Percentiles rank a stretch among this genome's conserved stretches.
These are phyloP conservation scores for Neofusicoccum laricinum DNA, from an alignment of 2,329 filamentous ascomycete species.

Conservation along the genomic window DNA sequence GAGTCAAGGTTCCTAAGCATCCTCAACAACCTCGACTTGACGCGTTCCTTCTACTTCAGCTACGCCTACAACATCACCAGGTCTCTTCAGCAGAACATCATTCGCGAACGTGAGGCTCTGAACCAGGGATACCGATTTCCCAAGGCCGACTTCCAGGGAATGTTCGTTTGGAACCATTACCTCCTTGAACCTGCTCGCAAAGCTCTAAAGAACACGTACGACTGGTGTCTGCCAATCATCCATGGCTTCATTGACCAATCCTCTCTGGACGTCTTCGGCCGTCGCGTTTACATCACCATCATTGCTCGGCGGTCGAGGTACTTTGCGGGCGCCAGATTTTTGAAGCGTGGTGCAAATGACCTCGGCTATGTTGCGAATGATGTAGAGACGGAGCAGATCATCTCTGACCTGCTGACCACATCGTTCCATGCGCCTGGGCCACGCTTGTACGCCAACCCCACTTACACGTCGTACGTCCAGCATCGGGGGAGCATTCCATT, in stretches of 20 bases:
- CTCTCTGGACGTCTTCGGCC: slow-evolving; percentile 70
- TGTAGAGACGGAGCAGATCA: slow-evolving; percentile 97
- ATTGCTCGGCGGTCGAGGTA: slow-evolving; percentile 89
- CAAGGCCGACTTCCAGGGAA: slow-evolving; percentile 73
- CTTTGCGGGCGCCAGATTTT: slow-evolving; percentile 89
- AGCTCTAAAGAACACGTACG: slow-evolving; percentile 75
- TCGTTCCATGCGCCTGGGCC: slow-evolving; percentile 92
- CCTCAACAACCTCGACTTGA: slow-evolving; percentile 85
- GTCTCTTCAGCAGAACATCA: slow-evolving; percentile 89
- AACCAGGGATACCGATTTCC: slow-evolving; percentile 61
- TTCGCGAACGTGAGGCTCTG: slow-evolving; percentile 70
- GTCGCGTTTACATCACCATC: slow-evolving; percentile 86
- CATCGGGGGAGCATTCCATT: slow-evolving; percentile 95
- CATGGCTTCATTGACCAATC: slow-evolving; percentile 96
- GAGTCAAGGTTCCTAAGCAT: slow-evolving; percentile 87
- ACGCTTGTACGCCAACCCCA: slow-evolving; percentile 79
- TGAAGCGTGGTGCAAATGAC: slow-evolving; percentile 94
- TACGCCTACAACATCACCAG: slow-evolving; percentile 96
- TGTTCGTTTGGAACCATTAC: slow-evolving; percentile 98
- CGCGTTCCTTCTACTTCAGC: slow-evolving; percentile 94
- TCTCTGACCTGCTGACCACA: slow-evolving; percentile 89
- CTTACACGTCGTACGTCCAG: slow-evolving; percentile 94
- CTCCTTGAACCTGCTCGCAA: slow-evolving; percentile 72
- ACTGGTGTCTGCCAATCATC: slow-evolving; percentile 95
- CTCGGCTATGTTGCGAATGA: slow-evolving; percentile 96